A percentile compares a stretch with the other conserved stretches of the same genome.
These are phyloP conservation scores for Hypoxylon sp. DNA, from an alignment of 2,329 filamentous ascomycete species.

Conservation along the genomic window DNA sequence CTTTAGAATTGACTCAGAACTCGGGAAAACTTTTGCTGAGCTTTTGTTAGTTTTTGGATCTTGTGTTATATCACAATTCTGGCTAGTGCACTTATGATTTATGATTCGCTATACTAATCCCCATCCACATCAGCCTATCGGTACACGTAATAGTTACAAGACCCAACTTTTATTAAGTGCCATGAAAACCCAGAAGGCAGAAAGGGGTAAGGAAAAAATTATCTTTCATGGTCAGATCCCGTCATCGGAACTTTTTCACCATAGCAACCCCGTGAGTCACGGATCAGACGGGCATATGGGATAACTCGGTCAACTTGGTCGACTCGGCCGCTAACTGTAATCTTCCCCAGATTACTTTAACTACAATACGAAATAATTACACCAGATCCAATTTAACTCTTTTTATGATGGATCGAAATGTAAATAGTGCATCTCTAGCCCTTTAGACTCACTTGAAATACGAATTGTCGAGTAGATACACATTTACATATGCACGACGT, in stretches of 20 bases:
- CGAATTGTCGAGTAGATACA: background rate
- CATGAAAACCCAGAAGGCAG: conserved; percentile 1
- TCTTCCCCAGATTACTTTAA: conserved; percentile 6
- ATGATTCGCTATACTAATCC: conserved; percentile 27
- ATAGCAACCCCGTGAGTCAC: conserved; percentile 35
- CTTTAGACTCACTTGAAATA: background rate
- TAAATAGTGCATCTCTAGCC: background rate
- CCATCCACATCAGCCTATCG: conserved; percentile 37
- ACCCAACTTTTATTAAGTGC: conserved; percentile 33
- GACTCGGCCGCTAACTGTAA: conserved; percentile 15
- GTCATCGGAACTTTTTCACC: conserved; percentile 38
- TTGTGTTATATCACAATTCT: conserved; percentile 26
- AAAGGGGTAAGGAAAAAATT: conserved; percentile 14
- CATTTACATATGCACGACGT: conserved; percentile 7
- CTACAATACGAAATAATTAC: background rate
- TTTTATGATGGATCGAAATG: background rate
- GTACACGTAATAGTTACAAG: conserved; percentile 29
- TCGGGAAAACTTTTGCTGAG: conserved; percentile 39
- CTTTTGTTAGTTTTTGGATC: conserved; percentile 4
- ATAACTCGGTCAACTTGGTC: conserved; percentile 3
- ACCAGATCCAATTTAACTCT: background rate
- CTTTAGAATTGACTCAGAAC: conserved; percentile 35
- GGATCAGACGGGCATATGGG: conserved; percentile 10
- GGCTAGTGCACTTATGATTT: conserved; percentile 30
- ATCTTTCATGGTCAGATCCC: conserved; percentile 31